Percentiles rank a stretch among this genome's conserved stretches.
These are phyloP conservation scores for Fusarium setosum DNA, from an alignment of 2,329 filamentous ascomycete species.

Conservation along the genomic window DNA sequence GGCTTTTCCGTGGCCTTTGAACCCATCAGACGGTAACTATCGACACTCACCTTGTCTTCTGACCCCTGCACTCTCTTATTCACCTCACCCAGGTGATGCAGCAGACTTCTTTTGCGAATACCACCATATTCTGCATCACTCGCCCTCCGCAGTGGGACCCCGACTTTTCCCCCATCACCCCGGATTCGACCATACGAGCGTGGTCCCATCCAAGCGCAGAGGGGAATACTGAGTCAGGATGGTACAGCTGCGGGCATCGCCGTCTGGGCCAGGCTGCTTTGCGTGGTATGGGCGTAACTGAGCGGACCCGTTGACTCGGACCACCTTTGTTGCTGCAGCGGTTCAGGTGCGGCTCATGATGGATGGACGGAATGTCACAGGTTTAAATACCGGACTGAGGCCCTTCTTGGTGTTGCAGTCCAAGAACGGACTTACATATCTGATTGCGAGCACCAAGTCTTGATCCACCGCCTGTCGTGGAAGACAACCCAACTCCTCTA, in stretches of 20 bases:
- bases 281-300: background rate
- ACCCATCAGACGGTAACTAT: too few species aligned
- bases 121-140: background rate
- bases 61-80: background rate
- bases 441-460: too few species aligned
- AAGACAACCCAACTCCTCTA: too few species aligned
- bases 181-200: constrained; percentile 7
- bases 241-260: background rate
- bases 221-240: background rate
- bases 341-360: background rate
- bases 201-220: background rate
- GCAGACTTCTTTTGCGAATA: background rate
- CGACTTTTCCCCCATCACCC: background rate
- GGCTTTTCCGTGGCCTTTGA: too few species aligned
- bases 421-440: background rate
- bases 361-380: background rate
- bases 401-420: background rate
- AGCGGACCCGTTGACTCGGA: background rate
- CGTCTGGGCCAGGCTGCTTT: background rate
- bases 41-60: background rate
- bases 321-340: background rate
- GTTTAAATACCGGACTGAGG: background rate
- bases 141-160: background rate
- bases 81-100: background rate
- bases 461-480: too few species aligned